These are phyloP conservation scores for Fusarium sp. DNA, from an alignment of 2,329 filamentous ascomycete species.

Conservation along the genomic window DNA sequence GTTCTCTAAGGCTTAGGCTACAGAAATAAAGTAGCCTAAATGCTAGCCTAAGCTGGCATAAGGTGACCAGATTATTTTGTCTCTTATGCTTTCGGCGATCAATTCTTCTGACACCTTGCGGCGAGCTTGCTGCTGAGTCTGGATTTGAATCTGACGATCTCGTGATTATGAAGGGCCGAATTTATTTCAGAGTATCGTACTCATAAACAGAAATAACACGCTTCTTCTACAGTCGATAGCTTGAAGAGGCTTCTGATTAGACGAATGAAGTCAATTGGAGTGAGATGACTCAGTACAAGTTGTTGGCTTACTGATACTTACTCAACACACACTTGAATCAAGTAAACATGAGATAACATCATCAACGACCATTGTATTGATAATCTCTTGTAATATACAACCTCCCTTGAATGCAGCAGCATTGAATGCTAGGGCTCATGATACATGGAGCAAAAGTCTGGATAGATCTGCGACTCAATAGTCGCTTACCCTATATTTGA, in stretches of 20 bases:
- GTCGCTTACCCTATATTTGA: neutral
- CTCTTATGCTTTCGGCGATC: too few relatives aligned
- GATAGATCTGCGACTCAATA: neutral
- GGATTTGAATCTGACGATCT: neutral
- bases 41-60: too few relatives aligned
- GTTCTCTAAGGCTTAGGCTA: too few relatives aligned
- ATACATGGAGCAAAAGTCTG: neutral
- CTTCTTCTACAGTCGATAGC: neutral
- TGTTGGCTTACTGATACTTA: constrained; percentile 31
- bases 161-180: neutral
- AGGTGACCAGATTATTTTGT: too few relatives aligned
- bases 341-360: constrained; percentile 12
- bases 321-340: neutral
- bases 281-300: neutral
- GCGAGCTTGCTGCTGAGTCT: neutral
- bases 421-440: neutral
- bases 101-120: too few relatives aligned
- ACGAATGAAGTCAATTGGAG: neutral
- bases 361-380: neutral
- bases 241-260: neutral
- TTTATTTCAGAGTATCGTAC: neutral
- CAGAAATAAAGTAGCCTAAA: too few relatives aligned
- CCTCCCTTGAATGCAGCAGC: neutral
- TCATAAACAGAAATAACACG: neutral
- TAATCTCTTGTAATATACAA: neutral